Evolutionary conservation across 148 eudicot genomes (phyloP).

Genomic region (Selenicereus undatus): DNA sequence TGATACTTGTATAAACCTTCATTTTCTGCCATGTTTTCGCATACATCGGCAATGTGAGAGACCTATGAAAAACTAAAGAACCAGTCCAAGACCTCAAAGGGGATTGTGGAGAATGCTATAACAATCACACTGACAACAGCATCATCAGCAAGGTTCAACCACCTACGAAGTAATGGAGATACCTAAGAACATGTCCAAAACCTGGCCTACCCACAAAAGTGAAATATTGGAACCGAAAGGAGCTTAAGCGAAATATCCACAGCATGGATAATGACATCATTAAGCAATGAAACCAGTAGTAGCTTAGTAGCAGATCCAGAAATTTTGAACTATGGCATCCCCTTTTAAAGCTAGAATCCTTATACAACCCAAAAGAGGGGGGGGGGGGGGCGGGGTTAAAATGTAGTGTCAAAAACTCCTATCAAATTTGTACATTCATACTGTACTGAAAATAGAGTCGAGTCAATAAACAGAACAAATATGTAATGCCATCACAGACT

Average conservation of each 20-base stretch:
- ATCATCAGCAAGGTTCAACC: neutral
- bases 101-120: neutral
- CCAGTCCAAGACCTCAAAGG: neutral
- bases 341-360: too few relatives aligned
- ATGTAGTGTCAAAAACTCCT: too few relatives aligned
- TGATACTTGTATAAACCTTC: neutral
- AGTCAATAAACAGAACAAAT: too few relatives aligned
- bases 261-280: neutral
- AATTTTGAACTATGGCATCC: too few relatives aligned
- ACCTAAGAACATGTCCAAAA: neutral
- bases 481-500: too few relatives aligned
- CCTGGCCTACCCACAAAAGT: neutral
- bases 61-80: neutral
- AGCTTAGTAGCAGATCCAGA: too few relatives aligned
- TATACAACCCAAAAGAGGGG: too few relatives aligned
- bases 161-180: neutral
- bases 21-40: neutral
- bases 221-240: neutral
- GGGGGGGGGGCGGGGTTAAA: too few relatives aligned
- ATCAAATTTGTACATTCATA: too few relatives aligned
- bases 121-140: neutral
- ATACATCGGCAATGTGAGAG: neutral
- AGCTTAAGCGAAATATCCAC: neutral
- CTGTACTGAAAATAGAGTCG: too few relatives aligned
- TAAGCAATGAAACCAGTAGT: neutral